phyloP scores from a whole-genome alignment of 2,329 filamentous ascomycete genomes.

The Paraconiothyrium sp. region DNA sequence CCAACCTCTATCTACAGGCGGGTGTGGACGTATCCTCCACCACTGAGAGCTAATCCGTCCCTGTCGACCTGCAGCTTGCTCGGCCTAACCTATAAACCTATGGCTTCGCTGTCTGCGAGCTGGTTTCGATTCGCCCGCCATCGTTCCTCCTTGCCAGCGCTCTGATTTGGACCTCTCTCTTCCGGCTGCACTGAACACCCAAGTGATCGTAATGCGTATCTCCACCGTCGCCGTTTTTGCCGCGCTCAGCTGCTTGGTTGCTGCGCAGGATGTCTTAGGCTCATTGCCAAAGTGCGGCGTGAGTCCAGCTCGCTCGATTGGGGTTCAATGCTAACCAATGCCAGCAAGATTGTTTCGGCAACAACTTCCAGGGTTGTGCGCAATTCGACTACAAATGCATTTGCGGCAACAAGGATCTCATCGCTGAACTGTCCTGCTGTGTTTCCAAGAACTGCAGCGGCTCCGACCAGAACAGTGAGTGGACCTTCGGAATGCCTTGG shows the following conservation, averaged over 20 bases:
- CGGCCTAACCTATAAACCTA: constrained; percentile 12
- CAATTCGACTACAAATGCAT: constrained; percentile 54
- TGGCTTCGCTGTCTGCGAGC: constrained; percentile 1
- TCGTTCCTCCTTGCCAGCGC: neutral
- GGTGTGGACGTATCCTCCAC: constrained; percentile 5
- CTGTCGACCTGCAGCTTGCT: constrained; percentile 17
- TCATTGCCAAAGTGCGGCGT: constrained; percentile 41
- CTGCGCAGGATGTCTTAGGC: constrained; percentile 31
- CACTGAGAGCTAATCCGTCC: constrained; percentile 12
- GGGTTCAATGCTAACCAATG: constrained; percentile 10
- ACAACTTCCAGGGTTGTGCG: constrained; percentile 49
- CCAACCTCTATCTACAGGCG: neutral
- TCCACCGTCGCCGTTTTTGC: constrained; percentile 27
- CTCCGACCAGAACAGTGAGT: constrained; percentile 47
- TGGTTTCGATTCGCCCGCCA: neutral
- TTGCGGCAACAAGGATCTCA: constrained; percentile 49
- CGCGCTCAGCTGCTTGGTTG: constrained; percentile 31
- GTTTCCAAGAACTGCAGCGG: constrained; percentile 47
- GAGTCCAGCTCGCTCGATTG: constrained; percentile 16
- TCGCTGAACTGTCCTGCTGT: constrained; percentile 54
- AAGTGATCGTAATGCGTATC: constrained; percentile 34
- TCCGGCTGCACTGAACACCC: neutral
- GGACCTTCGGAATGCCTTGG: neutral
- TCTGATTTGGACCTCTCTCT: neutral
- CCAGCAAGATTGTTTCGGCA: constrained; percentile 49